Evolutionary conservation across 345 rosid genomes (phyloP).

Genomic region (Sisymbrium irio): DNA sequence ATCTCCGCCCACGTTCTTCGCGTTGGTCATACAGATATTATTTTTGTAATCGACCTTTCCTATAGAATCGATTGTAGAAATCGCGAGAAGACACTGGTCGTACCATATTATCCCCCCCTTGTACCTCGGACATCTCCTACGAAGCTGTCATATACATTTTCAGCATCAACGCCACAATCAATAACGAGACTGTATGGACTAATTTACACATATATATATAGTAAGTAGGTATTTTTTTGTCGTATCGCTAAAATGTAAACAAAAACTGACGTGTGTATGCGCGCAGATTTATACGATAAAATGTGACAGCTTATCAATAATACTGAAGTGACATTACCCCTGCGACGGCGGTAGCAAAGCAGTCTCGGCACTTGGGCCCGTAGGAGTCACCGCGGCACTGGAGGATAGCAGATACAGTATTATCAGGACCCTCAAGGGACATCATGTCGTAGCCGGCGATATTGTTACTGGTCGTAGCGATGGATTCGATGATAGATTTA

Average conservation of each 20-base stretch:
- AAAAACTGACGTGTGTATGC: neutral
- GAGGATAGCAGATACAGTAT: constrained; percentile 32
- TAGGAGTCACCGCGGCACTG: constrained; percentile 49
- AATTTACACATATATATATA: no score
- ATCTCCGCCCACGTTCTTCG: neutral
- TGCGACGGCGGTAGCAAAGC: neutral
- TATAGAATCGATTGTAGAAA: no score
- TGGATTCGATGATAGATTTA: neutral
- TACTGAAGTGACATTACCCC: neutral
- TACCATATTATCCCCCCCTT: no score
- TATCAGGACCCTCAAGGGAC: constrained; percentile 17
- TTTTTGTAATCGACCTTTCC: no score
- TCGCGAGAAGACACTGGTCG: no score
- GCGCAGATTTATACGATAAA: neutral
- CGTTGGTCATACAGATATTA: no score
- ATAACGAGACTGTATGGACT: no score
- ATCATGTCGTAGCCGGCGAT: constrained; percentile 20
- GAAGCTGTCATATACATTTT: no score
- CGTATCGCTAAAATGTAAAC: no score
- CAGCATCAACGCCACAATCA: no score
- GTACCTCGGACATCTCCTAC: no score
- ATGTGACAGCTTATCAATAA: neutral
- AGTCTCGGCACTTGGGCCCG: neutral
- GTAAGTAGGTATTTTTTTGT: no score
- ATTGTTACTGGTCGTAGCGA: neutral